phyloP scores from a whole-genome alignment of 345 rosid species.

The Eucalyptus cladocalyx region DNA sequence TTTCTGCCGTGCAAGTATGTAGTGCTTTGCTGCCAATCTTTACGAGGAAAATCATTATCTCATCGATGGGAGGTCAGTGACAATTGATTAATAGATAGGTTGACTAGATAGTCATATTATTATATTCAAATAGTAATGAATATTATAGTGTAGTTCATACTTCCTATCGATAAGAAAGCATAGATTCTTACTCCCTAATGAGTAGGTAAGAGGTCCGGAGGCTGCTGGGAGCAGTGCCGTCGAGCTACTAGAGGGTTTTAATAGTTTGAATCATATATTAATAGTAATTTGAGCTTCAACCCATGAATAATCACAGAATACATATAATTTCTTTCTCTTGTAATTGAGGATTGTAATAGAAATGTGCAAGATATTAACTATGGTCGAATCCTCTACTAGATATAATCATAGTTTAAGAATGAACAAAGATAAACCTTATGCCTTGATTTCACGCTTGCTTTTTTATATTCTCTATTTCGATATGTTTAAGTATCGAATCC shows the following conservation, averaged over 20 bases:
- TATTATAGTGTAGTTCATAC: background rate
- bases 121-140: background rate
- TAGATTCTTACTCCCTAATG: background rate
- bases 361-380: too few species aligned
- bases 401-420: too few species aligned
- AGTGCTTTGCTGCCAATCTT: background rate
- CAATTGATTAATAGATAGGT: background rate
- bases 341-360: too few species aligned
- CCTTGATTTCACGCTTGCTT: background rate
- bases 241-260: too few species aligned
- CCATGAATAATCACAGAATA: background rate
- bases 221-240: fast-evolving
- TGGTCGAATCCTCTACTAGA: background rate
- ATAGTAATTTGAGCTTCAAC: background rate
- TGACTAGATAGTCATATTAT: background rate
- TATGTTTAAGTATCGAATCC: too few species aligned
- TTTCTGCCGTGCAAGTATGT: background rate
- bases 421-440: too few species aligned
- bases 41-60: background rate
- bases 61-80: background rate
- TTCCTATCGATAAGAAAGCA: too few species aligned
- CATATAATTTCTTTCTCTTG: too few species aligned
- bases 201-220: background rate
- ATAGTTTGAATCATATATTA: background rate
- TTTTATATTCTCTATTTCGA: background rate